A percentile compares a stretch with the other conserved stretches of the same genome.
phyloP scores from a whole-genome alignment of 768 basidiomycete genomes.

The Pholiota conissans region DNA sequence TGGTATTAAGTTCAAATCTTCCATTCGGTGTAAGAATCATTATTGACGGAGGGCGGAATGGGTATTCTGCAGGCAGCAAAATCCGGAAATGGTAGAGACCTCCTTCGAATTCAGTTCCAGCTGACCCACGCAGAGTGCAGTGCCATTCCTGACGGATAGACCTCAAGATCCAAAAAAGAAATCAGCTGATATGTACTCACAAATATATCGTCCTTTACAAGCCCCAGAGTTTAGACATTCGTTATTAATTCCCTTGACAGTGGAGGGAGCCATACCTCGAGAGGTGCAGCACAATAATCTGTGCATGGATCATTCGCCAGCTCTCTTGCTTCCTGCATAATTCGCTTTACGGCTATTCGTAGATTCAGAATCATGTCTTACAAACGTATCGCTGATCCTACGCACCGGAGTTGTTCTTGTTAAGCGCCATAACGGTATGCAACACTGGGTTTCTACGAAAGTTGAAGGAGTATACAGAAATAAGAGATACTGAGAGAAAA shows the following conservation, averaged over 20 bases:
- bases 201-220: conserved; percentile 79
- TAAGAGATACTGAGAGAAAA: not conserved
- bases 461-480: not conserved
- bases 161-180: not conserved
- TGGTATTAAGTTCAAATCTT: conserved; percentile 94
- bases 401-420: conserved; percentile 89
- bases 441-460: not conserved
- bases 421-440: conserved; percentile 42
- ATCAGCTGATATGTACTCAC: conserved; percentile 42
- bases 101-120: conserved; percentile 89
- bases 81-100: conserved; percentile 97
- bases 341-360: conserved; percentile 82
- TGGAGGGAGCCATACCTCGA: conserved; percentile 78
- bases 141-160: conserved; percentile 73
- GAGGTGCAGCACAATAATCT: conserved; percentile 82
- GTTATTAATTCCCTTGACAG: no score
- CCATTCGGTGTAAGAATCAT: conserved; percentile 97
- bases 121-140: conserved; percentile 90
- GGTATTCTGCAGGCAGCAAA: conserved; percentile 89
- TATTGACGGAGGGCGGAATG: conserved; percentile 93
- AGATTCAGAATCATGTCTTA: not conserved
- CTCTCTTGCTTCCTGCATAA: conserved; percentile 95
- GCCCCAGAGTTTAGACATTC: conserved; percentile 2
- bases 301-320: conserved; percentile 81
- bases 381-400: conserved; percentile 1